phyloP scores from a whole-genome alignment of 345 rosid species.

The Triadica sebifera region DNA sequence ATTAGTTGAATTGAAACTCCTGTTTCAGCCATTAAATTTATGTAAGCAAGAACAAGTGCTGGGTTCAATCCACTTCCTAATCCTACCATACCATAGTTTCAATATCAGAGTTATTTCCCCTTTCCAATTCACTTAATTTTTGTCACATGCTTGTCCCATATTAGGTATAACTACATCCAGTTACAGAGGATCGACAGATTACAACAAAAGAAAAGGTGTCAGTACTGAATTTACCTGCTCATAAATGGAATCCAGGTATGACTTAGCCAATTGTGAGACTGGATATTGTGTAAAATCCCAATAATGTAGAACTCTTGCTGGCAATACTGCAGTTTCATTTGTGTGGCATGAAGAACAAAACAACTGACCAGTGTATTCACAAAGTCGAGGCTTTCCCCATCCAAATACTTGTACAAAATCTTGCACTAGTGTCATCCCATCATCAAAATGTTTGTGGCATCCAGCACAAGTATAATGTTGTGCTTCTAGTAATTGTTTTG shows the following conservation, averaged over 20 bases:
- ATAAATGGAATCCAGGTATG: constrained; percentile 83
- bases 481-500: constrained; percentile 71
- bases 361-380: constrained; percentile 87
- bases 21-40: not conserved
- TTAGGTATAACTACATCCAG: constrained; percentile 6
- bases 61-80: not conserved
- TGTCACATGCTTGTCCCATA: not conserved
- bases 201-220: not conserved
- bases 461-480: constrained; percentile 93
- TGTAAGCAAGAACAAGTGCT: not conserved
- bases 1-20: not conserved
- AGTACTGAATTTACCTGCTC: constrained; percentile 61
- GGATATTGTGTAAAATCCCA: constrained; percentile 87
- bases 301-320: constrained; percentile 83
- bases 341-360: constrained; percentile 91
- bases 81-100: too few species aligned
- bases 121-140: not conserved
- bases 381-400: constrained; percentile 89
- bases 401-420: constrained; percentile 78
- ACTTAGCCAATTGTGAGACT: constrained; percentile 87
- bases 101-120: not conserved
- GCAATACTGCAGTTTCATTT: constrained; percentile 79
- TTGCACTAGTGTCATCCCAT: constrained; percentile 59
- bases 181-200: not conserved
- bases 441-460: constrained; percentile 84